phyloP scores from a whole-genome alignment of 495 filamentous ascomycete species.

The Annulohypoxylon maeteangense region DNA sequence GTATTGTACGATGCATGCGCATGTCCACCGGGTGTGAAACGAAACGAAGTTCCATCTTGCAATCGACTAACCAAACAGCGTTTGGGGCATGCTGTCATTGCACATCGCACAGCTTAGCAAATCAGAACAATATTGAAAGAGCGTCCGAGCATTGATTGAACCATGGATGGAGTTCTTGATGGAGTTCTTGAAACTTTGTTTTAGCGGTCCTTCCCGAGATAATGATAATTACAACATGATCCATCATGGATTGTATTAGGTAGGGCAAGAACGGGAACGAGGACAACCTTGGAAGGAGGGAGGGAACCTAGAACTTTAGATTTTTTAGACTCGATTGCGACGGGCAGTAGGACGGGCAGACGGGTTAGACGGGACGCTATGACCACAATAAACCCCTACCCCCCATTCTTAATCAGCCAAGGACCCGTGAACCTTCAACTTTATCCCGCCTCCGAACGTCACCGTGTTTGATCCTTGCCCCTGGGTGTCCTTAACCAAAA shows the following conservation, averaged over 20 bases:
- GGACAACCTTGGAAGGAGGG: not conserved
- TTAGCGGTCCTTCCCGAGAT: slow-evolving; percentile 15
- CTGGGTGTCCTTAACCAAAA: slow-evolving; percentile 21
- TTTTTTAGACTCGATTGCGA: not conserved
- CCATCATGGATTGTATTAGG: too few relatives aligned
- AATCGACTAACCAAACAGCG: not conserved
- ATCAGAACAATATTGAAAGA: slow-evolving; percentile 3
- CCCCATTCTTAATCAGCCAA: slow-evolving; percentile 5
- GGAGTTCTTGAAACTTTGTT: slow-evolving; percentile 28
- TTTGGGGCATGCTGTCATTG: slow-evolving; percentile 2
- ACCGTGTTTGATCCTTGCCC: slow-evolving; percentile 35
- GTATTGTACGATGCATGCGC: too few relatives aligned
- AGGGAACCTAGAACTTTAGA: not conserved
- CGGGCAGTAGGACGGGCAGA: too few relatives aligned
- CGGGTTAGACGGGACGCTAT: slow-evolving; percentile 21
- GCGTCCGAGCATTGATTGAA: not conserved
- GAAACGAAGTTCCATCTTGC: not conserved
- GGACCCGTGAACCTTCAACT: slow-evolving; percentile 8
- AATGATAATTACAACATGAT: not conserved
- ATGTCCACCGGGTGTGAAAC: not conserved
- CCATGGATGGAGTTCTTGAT: not conserved
- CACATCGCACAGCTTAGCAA: not conserved
- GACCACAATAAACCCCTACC: slow-evolving; percentile 11
- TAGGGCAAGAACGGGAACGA: not conserved
- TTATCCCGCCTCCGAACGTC: slow-evolving; percentile 33